Evolutionary conservation across 768 basidiomycete genomes (phyloP).

Genomic region (Termitomyces bulborhizus): DNA sequence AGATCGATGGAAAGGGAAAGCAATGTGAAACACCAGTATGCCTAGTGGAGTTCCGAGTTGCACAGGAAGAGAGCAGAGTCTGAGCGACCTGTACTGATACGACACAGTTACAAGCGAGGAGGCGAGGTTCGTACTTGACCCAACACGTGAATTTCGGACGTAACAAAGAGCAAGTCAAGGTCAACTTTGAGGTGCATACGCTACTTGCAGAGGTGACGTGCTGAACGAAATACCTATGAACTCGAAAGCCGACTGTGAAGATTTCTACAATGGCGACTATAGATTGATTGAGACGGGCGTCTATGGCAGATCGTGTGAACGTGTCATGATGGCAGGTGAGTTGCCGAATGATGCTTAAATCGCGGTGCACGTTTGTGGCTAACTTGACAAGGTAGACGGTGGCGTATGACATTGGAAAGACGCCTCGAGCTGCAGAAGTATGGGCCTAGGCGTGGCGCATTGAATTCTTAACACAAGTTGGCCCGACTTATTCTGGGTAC

Average conservation of each 20-base stretch:
- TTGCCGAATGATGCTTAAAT: too few species aligned
- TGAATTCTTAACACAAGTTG: too few species aligned
- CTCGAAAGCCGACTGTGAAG: background rate
- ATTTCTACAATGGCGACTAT: background rate
- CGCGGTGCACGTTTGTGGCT: background rate
- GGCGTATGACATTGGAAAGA: background rate
- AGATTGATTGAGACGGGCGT: background rate
- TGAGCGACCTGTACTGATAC: background rate
- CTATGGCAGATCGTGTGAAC: background rate
- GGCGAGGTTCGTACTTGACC: too few species aligned
- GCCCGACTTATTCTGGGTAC: background rate
- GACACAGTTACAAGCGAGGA: background rate
- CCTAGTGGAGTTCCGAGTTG: too few species aligned
- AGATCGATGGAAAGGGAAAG: background rate
- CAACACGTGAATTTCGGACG: background rate
- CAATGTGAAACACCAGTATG: background rate
- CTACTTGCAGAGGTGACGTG: background rate
- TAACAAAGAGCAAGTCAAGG: background rate
- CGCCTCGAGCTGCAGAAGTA: background rate
- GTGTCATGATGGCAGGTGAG: background rate
- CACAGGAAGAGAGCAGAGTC: background rate
- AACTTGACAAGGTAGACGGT: background rate
- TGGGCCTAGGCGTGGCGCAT: background rate
- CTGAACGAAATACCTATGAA: background rate
- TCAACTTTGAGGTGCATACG: background rate